phyloP scores from a whole-genome alignment of 495 filamentous ascomycete species.

The Penicillium salamii region DNA sequence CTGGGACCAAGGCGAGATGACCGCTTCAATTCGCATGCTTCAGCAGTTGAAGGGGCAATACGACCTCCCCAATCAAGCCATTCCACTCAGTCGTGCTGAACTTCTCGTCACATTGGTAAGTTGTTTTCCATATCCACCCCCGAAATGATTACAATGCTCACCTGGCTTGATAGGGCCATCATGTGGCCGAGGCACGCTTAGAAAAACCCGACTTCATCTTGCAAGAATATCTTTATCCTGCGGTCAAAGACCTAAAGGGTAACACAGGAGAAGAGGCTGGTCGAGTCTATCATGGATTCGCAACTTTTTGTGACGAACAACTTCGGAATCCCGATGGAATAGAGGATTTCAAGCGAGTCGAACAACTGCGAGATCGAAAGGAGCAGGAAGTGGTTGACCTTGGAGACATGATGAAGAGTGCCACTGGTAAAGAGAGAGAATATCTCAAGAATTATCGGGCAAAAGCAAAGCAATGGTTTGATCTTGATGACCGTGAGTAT shows the following conservation, averaged over 20 bases:
- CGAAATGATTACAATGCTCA: too few species aligned
- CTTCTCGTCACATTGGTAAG: constrained; percentile 80
- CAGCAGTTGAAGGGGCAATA: constrained; percentile 63
- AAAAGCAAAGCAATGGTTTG: constrained; percentile 84
- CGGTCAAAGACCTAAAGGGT: constrained; percentile 76
- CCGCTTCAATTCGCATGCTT: constrained; percentile 86
- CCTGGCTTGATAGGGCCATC: constrained; percentile 56
- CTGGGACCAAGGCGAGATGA: constrained; percentile 92
- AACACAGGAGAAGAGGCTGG: constrained; percentile 71
- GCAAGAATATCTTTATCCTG: constrained; percentile 73
- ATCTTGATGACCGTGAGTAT: constrained; percentile 83
- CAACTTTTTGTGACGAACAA: constrained; percentile 91
- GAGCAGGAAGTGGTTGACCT: constrained; percentile 71
- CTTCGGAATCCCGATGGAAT: constrained; percentile 77
- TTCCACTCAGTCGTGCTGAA: constrained; percentile 72
- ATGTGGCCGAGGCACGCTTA: constrained; percentile 86
- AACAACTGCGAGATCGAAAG: constrained; percentile 77
- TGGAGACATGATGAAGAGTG: constrained; percentile 50
- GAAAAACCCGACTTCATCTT: constrained; percentile 92
- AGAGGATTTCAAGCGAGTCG: constrained; percentile 80
- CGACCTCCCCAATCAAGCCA: constrained; percentile 65
- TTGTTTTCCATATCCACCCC: neutral
- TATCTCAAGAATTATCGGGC: constrained; percentile 40
- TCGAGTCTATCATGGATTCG: constrained; percentile 90
- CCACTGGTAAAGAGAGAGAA: constrained; percentile 51